Evolutionary conservation across 139 green algal genomes (phyloP).

Genomic region (Asterochloris erici): DNA sequence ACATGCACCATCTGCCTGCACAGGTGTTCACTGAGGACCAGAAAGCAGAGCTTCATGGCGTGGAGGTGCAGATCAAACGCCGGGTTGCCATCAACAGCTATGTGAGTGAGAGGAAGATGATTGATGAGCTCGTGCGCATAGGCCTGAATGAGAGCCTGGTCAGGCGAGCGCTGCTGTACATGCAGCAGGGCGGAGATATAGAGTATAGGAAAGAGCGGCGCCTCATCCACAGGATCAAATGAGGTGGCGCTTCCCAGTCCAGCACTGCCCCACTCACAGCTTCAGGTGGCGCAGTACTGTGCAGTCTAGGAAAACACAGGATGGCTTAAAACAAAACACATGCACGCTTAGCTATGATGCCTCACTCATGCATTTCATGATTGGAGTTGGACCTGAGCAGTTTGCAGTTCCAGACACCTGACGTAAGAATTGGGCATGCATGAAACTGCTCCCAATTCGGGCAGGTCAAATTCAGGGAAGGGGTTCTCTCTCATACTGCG

Average conservation of each 20-base stretch:
- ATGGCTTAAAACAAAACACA: background rate
- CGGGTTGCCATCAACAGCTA: conserved; percentile 66
- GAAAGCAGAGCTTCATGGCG: conserved; percentile 54
- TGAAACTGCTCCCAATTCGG: too few species aligned
- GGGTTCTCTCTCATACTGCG: background rate
- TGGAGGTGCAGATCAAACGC: conserved; percentile 76
- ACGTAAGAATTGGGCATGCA: too few species aligned
- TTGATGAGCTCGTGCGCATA: conserved; percentile 54
- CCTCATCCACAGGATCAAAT: conserved; percentile 21
- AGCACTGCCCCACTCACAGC: too few species aligned
- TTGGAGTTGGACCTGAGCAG: too few species aligned
- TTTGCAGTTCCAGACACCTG: too few species aligned
- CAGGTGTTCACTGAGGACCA: conserved; percentile 70
- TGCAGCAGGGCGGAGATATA: conserved; percentile 38
- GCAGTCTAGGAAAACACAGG: background rate
- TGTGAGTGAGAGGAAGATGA: conserved; percentile 54
- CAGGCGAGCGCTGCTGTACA: conserved; percentile 43
- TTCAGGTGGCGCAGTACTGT: too few species aligned
- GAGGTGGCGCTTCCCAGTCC: too few species aligned
- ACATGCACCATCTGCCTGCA: background rate
- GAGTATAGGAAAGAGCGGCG: conserved; percentile 47
- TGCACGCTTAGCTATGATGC: background rate
- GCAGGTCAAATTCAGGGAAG: too few species aligned
- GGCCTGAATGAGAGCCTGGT: conserved; percentile 49
- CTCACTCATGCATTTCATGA: too few species aligned